phyloP scores from a whole-genome alignment of 192 early-diverging fungal genomes.

The Rhizoclosmatium globosum region DNA sequence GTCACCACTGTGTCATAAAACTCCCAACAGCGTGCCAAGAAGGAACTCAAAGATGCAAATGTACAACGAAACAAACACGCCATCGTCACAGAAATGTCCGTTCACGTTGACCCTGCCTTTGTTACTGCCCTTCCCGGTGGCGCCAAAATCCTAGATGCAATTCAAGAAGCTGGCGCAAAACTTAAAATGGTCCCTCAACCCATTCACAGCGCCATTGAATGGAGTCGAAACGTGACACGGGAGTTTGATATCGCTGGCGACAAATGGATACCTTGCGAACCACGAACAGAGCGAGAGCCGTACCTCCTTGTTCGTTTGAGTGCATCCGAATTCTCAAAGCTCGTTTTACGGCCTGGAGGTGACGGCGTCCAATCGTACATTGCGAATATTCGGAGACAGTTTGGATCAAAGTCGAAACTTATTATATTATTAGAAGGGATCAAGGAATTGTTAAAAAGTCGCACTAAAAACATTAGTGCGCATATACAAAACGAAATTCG shows the following conservation, averaged over 20 bases:
- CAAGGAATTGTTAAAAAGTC: conserved; percentile 13
- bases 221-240: conserved; percentile 10
- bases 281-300: conserved; percentile 1
- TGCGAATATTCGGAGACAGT: not conserved
- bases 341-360: conserved; percentile 4
- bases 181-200: not conserved
- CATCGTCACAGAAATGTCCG: conserved; percentile 27
- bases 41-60: conserved; percentile 24
- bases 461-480: not conserved
- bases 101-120: conserved; percentile 27
- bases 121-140: not conserved
- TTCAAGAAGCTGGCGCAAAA: conserved; percentile 17
- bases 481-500: conserved; percentile 12
- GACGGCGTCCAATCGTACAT: not conserved
- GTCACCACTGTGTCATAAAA: not conserved
- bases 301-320: conserved; percentile 11
- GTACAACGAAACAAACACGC: conserved; percentile 35
- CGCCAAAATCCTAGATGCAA: not conserved
- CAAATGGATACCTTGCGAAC: conserved; percentile 11
- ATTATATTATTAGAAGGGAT: conserved; percentile 31
- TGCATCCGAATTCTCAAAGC: conserved; percentile 6
- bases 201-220: not conserved
- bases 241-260: conserved; percentile 1
- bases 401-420: not conserved
- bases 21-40: not conserved